These are phyloP conservation scores for Globomyces pollinis-pini DNA, from an alignment of 192 early-diverging fungal genomes.

Conservation along the genomic window DNA sequence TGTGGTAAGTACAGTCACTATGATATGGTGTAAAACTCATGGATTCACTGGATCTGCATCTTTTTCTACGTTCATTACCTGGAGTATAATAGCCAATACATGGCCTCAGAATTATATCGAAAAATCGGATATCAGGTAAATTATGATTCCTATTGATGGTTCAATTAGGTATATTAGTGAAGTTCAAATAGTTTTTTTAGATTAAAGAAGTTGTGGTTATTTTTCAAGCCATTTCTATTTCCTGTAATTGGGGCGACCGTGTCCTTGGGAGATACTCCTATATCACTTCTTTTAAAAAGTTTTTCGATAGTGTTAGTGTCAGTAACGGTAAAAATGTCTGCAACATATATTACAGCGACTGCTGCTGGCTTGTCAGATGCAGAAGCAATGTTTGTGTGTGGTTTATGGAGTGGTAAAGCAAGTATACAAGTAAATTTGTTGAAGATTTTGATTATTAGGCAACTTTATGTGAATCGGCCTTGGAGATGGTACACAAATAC, in stretches of 20 bases:
- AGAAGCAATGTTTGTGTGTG: constrained; percentile 26
- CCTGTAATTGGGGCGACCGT: constrained; percentile 33
- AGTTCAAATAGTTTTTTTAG: neutral
- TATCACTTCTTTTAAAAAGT: constrained; percentile 3
- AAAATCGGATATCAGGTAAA: constrained; percentile 14
- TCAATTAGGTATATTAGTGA: too few relatives aligned
- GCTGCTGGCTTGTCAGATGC: constrained; percentile 15
- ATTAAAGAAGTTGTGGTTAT: constrained; percentile 27
- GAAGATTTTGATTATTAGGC: neutral
- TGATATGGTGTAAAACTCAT: constrained; percentile 24
- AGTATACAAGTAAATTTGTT: constrained; percentile 31
- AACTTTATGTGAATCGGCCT: constrained; percentile 6
- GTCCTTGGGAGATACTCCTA: constrained; percentile 20
- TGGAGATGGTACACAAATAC: constrained; percentile 21
- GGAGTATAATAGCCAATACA: constrained; percentile 18
- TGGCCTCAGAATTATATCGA: constrained; percentile 21
- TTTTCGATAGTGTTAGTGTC: constrained; percentile 11
- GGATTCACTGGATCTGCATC: constrained; percentile 28
- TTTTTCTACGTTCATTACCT: constrained; percentile 16
- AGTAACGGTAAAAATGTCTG: constrained; percentile 20
- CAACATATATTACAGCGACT: constrained; percentile 13
- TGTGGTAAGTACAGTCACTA: constrained; percentile 4
- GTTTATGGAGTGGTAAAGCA: constrained; percentile 31
- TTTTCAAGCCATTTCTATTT: constrained; percentile 29
- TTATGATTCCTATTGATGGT: too few relatives aligned